phyloP scores from a whole-genome alignment of 2,329 filamentous ascomycete genomes.

The Sarocladiaceae sp. region DNA sequence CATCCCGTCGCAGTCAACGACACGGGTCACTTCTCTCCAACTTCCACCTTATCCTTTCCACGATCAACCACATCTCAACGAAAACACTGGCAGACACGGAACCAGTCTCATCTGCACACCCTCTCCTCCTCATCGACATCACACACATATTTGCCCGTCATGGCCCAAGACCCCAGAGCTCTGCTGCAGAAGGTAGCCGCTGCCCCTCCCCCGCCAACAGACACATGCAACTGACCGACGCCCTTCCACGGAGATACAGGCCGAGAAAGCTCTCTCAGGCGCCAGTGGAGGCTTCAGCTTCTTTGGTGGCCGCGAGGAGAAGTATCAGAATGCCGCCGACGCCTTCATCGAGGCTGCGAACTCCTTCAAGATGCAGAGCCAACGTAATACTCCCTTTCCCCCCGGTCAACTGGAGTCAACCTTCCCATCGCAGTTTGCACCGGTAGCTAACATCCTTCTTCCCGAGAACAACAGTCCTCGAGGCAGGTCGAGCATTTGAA shows the following conservation, averaged over 20 bases:
- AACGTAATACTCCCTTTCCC: no score
- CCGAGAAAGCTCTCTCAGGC: slow-evolving; percentile 72
- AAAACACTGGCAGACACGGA: no score
- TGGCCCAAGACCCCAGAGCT: slow-evolving; percentile 72
- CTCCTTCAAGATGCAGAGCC: slow-evolving; percentile 81
- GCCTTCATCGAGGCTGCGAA: slow-evolving; percentile 85
- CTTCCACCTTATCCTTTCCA: slow-evolving; percentile 7
- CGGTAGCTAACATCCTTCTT: no score
- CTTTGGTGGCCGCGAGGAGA: slow-evolving; percentile 81
- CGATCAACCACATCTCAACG: no score
- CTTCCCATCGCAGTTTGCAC: no score
- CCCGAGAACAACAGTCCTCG: slow-evolving; percentile 59
- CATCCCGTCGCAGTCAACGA: not conserved
- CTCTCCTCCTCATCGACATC: not conserved
- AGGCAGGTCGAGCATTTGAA: slow-evolving; percentile 83
- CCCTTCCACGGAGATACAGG: slow-evolving; percentile 43
- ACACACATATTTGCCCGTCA: slow-evolving; percentile 26
- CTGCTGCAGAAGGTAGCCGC: slow-evolving; percentile 66
- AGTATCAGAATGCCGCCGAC: slow-evolving; percentile 84
- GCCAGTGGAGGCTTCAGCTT: slow-evolving; percentile 80
- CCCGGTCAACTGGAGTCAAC: slow-evolving; percentile 17
- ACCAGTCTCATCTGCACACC: no score
- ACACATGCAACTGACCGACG: slow-evolving; percentile 8
- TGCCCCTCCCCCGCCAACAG: slow-evolving; percentile 17
- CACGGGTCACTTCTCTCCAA: slow-evolving; percentile 9